A percentile compares a stretch with the other conserved stretches of the same genome.
Conservation (phyloP, 176 grass and related monocot genomes). For the Eleusine coracana region DNA sequence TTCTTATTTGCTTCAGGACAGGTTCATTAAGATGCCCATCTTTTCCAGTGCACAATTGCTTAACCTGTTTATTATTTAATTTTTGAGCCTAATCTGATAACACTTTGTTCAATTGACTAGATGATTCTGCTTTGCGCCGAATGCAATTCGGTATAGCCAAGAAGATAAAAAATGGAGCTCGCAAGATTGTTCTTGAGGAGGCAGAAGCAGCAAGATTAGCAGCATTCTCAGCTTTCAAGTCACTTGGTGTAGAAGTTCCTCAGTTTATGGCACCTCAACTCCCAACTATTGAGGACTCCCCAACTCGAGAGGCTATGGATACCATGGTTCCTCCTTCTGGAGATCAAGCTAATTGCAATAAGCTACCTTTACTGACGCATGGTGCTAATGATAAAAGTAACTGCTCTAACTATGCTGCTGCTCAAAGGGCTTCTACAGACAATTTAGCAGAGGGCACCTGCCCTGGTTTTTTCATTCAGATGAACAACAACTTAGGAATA, state of each 20-base stretch:
- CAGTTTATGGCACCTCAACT: conserved; percentile 72
- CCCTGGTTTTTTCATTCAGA: conserved; percentile 37
- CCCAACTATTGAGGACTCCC: conserved; percentile 45
- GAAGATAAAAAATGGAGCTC: conserved; percentile 96
- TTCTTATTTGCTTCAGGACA: conserved; percentile 8
- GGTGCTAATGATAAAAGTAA: conserved; percentile 41
- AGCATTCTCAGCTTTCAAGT: conserved; percentile 91
- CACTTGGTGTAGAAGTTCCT: conserved; percentile 87
- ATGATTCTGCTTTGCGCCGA: conserved; percentile 55
- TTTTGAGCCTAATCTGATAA: conserved; percentile 34
- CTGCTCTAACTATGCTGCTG: conserved; percentile 31
- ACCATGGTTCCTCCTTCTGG: conserved; percentile 28
- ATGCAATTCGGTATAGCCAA: conserved; percentile 89
- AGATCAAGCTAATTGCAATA: conserved; percentile 44
- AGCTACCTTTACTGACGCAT: conserved; percentile 34
- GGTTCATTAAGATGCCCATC: neutral
- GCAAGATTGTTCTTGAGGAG: conserved; percentile 93
- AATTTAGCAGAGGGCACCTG: conserved; percentile 25
- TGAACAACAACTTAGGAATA: conserved; percentile 26
- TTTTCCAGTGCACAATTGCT: neutral
- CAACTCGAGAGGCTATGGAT: conserved; percentile 38
- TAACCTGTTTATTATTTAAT: conserved; percentile 1
- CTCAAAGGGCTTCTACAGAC: conserved; percentile 42
- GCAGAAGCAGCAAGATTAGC: conserved; percentile 89
- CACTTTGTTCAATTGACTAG: conserved; percentile 40